Base-by-base conservation (phyloP, 305 asterid genomes). In the Fraxinus floribunda region DNA sequence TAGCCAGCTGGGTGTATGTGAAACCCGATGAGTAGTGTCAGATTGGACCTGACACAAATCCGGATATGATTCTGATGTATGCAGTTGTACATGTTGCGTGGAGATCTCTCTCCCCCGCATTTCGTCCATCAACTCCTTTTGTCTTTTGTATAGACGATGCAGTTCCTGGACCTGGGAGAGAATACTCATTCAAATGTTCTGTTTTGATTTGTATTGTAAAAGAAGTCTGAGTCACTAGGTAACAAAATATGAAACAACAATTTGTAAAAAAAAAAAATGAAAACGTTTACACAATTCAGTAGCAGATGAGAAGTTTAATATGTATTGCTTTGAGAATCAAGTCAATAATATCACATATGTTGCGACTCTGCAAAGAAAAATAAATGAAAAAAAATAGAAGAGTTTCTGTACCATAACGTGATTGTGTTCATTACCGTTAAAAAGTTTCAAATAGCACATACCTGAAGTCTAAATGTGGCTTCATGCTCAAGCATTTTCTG, bases 391-490 rank as follows among this genome's bases (percentile, higher is more conserved):
- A 80, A 80, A 41, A 20, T 36, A 29, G 82, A 70, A 76, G 78
- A 24, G 30, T 5, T 83, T 7, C 8, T 20, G 20, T 49, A 77
- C 46, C 39, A 34, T 20, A 46, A 73, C 22, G 16, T 52, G 39
- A 73, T 38, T 36, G 75, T 32, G 22, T 26, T 78, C 82, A 18
- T 9, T 18, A 32, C 30, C 2, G 49, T 22, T 36, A 18, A 85
- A 62, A 81, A 81, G 22, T 72, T 75, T 36, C 29, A 20, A 71
- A 64, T 9, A 73, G 74, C 75, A 73, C 29, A 49, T 87, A 94
- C 98, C 97, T 93, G 97, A 88, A 79, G 77, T 86, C 90, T 91
- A 90, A 94, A 91, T 46, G 88, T 83, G 62, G 95, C 86, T 88
- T 94, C 97, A 62, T 94, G 97, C 80, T 90, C 87, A 87, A 88